phyloP scores from a whole-genome alignment of 2,329 filamentous ascomycete species.

The Phaeosphaeria sp. region DNA sequence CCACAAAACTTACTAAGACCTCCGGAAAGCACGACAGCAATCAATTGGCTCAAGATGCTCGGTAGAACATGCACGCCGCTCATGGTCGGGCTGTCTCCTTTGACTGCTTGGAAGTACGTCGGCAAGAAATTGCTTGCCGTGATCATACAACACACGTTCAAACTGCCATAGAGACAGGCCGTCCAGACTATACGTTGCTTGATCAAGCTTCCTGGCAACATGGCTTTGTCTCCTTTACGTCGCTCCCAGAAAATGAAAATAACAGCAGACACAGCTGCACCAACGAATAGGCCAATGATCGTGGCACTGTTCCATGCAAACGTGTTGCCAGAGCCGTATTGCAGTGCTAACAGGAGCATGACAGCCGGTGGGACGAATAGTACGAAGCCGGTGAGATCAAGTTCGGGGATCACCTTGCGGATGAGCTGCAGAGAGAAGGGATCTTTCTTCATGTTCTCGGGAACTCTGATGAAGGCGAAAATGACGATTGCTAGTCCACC shows the following conservation, averaged over 20 bases:
- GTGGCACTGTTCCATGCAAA: constrained; percentile 44
- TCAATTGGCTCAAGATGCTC: constrained; percentile 36
- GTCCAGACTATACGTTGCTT: constrained; percentile 41
- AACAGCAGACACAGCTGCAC: constrained; percentile 33
- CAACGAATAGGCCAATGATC: constrained; percentile 46
- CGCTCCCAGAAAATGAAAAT: constrained; percentile 48
- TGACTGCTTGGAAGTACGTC: constrained; percentile 54
- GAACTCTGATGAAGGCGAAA: constrained; percentile 43
- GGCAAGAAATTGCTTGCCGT: constrained; percentile 29
- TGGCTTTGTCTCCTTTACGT: constrained; percentile 44
- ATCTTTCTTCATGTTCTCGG: constrained; percentile 9
- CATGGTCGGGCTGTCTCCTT: constrained; percentile 42
- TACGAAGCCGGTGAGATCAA: constrained; percentile 48
- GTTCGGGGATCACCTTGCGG: constrained; percentile 32
- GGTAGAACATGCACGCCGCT: constrained; percentile 51
- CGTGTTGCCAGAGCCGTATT: constrained; percentile 45
- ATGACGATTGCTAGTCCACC: constrained; percentile 42
- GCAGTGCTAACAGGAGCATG: constrained; percentile 49
- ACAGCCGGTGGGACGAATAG: constrained; percentile 43
- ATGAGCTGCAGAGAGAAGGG: constrained; percentile 25
- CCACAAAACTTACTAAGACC: constrained; percentile 16
- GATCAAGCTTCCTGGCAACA: constrained; percentile 48
- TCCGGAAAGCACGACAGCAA: constrained; percentile 27
- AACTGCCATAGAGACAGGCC: constrained; percentile 13
- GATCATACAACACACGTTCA: constrained; percentile 16